A percentile compares a stretch with the other conserved stretches of the same genome.
Conservation (phyloP, 2,329 filamentous ascomycete species). For the Diaporthe citrichinensis region DNA sequence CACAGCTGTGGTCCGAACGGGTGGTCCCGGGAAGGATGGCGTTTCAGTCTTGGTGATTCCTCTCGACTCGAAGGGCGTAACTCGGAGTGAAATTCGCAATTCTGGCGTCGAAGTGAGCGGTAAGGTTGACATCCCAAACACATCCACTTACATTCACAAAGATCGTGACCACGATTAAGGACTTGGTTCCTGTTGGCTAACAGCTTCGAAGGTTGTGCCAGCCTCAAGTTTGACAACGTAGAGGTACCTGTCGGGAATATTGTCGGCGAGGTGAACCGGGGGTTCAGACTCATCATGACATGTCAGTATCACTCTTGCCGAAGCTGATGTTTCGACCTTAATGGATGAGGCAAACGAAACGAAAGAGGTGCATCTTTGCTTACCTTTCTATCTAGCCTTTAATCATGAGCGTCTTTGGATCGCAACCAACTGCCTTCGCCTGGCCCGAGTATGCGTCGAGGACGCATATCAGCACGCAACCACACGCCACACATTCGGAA, state of each 20-base stretch:
- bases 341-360: neutral
- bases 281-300: slow-evolving; percentile 12
- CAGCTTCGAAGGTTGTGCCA: neutral
- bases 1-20: slow-evolving; percentile 71
- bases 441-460: slow-evolving; percentile 65
- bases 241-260: slow-evolving; percentile 9
- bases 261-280: neutral
- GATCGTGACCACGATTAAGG: neutral
- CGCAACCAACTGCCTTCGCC: slow-evolving; percentile 65
- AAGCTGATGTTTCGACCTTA: neutral
- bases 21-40: slow-evolving; percentile 62
- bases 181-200: neutral
- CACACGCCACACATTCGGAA: slow-evolving; percentile 66
- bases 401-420: slow-evolving; percentile 69
- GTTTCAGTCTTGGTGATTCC: slow-evolving; percentile 68
- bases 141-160: neutral
- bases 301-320: neutral
- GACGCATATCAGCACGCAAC: slow-evolving; percentile 63
- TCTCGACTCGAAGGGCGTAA: slow-evolving; percentile 59
- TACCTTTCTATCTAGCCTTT: slow-evolving; percentile 61
- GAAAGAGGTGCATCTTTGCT: neutral
- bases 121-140: neutral
- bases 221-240: slow-evolving; percentile 16
- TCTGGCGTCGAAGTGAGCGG: slow-evolving; percentile 68
- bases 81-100: slow-evolving; percentile 68